A percentile compares a stretch with the other conserved stretches of the same genome.
Evolutionary conservation across 805 yeast species (phyloP).

Genomic region (Spathaspora hagerdaliae): DNA sequence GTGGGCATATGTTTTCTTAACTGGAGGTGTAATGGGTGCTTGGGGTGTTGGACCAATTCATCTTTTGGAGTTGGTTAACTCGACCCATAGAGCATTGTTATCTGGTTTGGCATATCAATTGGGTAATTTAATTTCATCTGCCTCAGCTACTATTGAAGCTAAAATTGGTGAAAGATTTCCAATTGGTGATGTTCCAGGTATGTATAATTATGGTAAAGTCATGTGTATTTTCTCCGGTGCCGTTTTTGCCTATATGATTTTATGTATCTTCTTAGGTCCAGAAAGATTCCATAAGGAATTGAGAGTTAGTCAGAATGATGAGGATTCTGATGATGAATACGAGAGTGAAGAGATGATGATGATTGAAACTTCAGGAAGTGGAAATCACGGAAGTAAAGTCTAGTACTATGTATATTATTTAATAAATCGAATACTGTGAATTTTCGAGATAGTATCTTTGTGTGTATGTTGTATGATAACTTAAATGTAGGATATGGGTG

Average conservation of each 20-base stretch:
- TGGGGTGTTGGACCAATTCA: slow-evolving; percentile 69
- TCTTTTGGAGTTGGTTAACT: slow-evolving; percentile 58
- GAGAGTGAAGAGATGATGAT: not conserved
- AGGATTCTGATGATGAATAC: slow-evolving; percentile 2
- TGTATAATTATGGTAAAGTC: slow-evolving; percentile 52
- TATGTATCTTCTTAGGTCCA: slow-evolving; percentile 54
- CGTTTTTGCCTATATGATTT: slow-evolving; percentile 50
- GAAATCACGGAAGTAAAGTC: too few relatives aligned
- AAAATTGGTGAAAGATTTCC: slow-evolving; percentile 55
- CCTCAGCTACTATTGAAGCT: slow-evolving; percentile 66
- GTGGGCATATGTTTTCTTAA: slow-evolving; percentile 47
- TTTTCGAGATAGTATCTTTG: too few relatives aligned
- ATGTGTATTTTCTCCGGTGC: slow-evolving; percentile 67
- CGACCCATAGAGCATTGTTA: slow-evolving; percentile 58
- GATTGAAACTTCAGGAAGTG: too few relatives aligned
- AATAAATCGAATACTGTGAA: too few relatives aligned
- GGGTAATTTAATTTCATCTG: slow-evolving; percentile 65
- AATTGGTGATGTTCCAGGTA: slow-evolving; percentile 16
- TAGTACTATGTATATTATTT: too few relatives aligned
- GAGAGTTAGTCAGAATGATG: not conserved
- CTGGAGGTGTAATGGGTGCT: slow-evolving; percentile 63
- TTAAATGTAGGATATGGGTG: too few relatives aligned
- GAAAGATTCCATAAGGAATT: slow-evolving; percentile 34
- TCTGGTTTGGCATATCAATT: slow-evolving; percentile 64
- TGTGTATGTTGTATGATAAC: too few relatives aligned